phyloP scores from a whole-genome alignment of 1,139 yeast genomes.

The Pichia sp. region DNA sequence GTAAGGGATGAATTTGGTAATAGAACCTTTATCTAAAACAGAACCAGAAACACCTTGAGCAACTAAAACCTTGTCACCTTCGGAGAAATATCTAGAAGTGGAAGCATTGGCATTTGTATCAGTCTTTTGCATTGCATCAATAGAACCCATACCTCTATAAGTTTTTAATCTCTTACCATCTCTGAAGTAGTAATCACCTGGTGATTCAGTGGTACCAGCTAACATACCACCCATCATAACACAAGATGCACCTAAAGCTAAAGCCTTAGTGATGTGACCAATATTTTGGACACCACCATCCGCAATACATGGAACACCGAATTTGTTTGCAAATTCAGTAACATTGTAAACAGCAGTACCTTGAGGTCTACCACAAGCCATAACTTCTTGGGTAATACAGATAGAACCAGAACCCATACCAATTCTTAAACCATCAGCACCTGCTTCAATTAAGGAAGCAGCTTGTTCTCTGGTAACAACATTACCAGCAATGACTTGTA shows the following conservation, averaged over 20 bases:
- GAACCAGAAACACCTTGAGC: constrained; percentile 99
- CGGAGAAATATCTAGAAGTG: constrained; percentile 96
- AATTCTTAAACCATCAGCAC: constrained; percentile 96
- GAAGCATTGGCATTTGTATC: constrained; percentile 88
- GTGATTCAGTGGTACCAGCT: constrained; percentile 98
- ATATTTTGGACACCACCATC: constrained; percentile 99
- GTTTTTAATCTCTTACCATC: constrained; percentile 97
- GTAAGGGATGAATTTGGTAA: constrained; percentile 90
- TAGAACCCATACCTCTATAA: constrained; percentile 99
- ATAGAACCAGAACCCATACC: constrained; percentile 99
- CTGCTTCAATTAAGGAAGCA: constrained; percentile 88
- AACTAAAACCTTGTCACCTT: constrained; percentile 87
- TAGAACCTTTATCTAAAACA: constrained; percentile 94
- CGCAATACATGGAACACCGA: constrained; percentile 96
- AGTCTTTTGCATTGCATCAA: constrained; percentile 98
- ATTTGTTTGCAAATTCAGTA: constrained; percentile 77
- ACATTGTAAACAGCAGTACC: constrained; percentile 94
- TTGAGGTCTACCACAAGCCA: constrained; percentile 99
- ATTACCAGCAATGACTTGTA: constrained; percentile 94
- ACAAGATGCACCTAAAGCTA: constrained; percentile 93
- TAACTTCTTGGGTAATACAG: constrained; percentile 98
- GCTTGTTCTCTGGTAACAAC: constrained; percentile 99
- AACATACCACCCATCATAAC: constrained; percentile 99
- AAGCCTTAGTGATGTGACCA: constrained; percentile 96
- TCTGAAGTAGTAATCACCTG: constrained; percentile 96